Evolutionary conservation across 2,329 filamentous ascomycete species (phyloP).

Genomic region (Graphilbum fragrans): DNA sequence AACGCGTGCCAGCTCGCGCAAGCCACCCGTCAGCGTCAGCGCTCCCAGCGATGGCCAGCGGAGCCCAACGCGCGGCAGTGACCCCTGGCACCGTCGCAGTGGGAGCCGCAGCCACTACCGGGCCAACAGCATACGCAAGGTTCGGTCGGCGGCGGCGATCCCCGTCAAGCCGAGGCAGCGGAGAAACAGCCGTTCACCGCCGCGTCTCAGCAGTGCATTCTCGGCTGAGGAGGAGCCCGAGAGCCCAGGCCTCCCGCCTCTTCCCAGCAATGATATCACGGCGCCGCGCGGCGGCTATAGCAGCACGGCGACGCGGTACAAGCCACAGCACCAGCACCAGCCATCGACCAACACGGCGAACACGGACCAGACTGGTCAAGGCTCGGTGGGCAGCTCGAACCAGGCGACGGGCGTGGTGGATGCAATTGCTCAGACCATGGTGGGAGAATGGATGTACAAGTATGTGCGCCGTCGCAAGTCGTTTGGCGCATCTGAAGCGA

Average conservation of each 20-base stretch:
- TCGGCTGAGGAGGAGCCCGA: conserved; percentile 56
- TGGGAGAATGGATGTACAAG: conserved; percentile 95
- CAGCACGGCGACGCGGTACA: conserved; percentile 26
- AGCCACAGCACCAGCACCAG: conserved; percentile 39
- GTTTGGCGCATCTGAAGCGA: conserved; percentile 65
- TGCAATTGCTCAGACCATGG: conserved; percentile 96
- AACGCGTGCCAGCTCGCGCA: conserved; percentile 73
- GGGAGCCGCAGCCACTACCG: conserved; percentile 36
- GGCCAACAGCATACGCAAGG: conserved; percentile 61
- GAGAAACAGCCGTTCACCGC: conserved; percentile 45
- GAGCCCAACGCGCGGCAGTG: conserved; percentile 58
- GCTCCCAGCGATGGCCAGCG: conserved; percentile 58
- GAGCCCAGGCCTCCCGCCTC: conserved; percentile 58
- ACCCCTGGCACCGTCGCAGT: conserved; percentile 42
- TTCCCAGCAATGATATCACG: conserved; percentile 62
- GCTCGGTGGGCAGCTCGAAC: conserved; percentile 41
- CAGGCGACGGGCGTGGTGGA: conserved; percentile 78
- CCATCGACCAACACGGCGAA: conserved; percentile 47
- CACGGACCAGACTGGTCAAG: conserved; percentile 30
- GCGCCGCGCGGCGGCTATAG: conserved; percentile 37
- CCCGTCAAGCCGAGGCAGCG: conserved; percentile 33
- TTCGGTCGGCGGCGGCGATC: conserved; percentile 69
- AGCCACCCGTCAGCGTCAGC: conserved; percentile 53
- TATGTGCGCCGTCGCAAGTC: conserved; percentile 81
- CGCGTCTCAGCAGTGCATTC: conserved; percentile 31